phyloP scores from a whole-genome alignment of 1,284 basidiomycete species.

The Anthracocystis panici-leucophaei region DNA sequence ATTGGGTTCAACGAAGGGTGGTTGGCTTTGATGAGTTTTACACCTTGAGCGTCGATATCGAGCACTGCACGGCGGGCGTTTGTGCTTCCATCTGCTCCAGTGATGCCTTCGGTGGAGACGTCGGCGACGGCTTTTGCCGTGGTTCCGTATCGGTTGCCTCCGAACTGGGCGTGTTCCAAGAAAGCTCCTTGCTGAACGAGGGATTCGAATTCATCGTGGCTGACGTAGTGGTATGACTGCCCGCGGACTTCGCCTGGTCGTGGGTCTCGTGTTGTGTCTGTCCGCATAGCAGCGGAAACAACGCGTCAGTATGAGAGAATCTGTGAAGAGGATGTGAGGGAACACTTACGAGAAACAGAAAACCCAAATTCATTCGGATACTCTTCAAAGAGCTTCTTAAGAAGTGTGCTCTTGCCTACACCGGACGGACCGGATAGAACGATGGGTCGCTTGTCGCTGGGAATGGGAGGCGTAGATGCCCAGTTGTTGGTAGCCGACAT shows the following conservation, averaged over 20 bases:
- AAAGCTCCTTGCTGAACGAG: slow-evolving; percentile 74
- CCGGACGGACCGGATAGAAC: slow-evolving; percentile 88
- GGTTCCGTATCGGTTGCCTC: slow-evolving; percentile 91
- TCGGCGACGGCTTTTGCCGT: slow-evolving; percentile 78
- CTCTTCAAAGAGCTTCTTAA: slow-evolving; percentile 84
- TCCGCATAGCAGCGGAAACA: background rate
- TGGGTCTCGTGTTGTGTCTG: slow-evolving; percentile 91
- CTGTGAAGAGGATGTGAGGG: slow-evolving; percentile 24
- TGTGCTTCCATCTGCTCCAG: slow-evolving; percentile 32
- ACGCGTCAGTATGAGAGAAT: background rate
- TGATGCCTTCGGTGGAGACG: slow-evolving; percentile 68
- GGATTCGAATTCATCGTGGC: slow-evolving; percentile 72
- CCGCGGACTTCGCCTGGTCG: slow-evolving; percentile 86
- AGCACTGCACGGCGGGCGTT: slow-evolving; percentile 83
- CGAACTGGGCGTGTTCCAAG: slow-evolving; percentile 81
- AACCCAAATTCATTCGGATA: slow-evolving; percentile 91
- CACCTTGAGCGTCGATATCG: slow-evolving; percentile 89
- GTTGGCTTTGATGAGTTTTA: slow-evolving; percentile 79
- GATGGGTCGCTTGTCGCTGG: slow-evolving; percentile 73
- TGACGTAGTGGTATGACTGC: slow-evolving; percentile 75
- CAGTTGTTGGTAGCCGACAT: slow-evolving; percentile 41
- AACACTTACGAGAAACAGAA: slow-evolving; percentile 82
- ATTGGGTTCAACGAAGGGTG: slow-evolving; percentile 81
- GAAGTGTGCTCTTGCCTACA: slow-evolving; percentile 92
- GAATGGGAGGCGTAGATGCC: slow-evolving; percentile 46